phyloP scores from a whole-genome alignment of 2,329 filamentous ascomycete genomes.

The Truncatella angustata region DNA sequence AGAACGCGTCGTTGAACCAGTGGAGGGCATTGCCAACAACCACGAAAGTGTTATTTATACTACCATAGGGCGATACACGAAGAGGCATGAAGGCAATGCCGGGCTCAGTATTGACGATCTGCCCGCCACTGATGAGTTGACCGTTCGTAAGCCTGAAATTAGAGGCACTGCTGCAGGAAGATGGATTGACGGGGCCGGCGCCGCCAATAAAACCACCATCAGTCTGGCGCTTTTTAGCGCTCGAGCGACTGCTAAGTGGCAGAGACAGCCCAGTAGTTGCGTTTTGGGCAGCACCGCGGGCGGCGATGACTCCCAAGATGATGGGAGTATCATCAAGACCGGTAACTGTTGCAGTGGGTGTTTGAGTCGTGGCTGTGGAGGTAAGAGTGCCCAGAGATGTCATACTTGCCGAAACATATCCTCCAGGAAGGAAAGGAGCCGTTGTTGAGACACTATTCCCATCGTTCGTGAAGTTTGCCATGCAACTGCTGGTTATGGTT shows the following conservation, averaged over 20 bases:
- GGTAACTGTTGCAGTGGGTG: not conserved
- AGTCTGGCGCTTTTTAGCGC: conserved; percentile 2
- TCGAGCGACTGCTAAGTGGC: not conserved
- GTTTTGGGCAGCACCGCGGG: not conserved
- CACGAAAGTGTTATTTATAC: conserved; percentile 8
- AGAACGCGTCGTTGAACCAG: conserved; percentile 18
- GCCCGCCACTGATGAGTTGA: conserved; percentile 11
- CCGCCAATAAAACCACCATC: conserved; percentile 13
- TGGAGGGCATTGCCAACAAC: conserved; percentile 6
- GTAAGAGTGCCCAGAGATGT: not conserved
- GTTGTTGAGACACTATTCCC: not conserved
- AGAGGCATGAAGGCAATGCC: conserved; percentile 11
- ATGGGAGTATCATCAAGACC: not conserved
- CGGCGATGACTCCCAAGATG: not conserved
- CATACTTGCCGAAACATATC: too few species aligned
- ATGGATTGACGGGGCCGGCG: conserved; percentile 13
- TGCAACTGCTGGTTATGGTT: not conserved
- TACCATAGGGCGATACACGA: conserved; percentile 1
- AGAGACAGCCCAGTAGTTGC: not conserved
- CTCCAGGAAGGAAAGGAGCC: too few species aligned
- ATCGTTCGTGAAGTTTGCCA: not conserved
- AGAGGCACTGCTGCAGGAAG: conserved; percentile 13
- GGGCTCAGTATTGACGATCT: conserved; percentile 12
- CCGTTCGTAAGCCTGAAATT: conserved; percentile 14
- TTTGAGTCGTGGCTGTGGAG: not conserved